Evolutionary conservation across 805 yeast genomes (phyloP), one percentile per base, ranked within the genome.

Genomic region (Helenozyma rhizophorensis): DNA sequence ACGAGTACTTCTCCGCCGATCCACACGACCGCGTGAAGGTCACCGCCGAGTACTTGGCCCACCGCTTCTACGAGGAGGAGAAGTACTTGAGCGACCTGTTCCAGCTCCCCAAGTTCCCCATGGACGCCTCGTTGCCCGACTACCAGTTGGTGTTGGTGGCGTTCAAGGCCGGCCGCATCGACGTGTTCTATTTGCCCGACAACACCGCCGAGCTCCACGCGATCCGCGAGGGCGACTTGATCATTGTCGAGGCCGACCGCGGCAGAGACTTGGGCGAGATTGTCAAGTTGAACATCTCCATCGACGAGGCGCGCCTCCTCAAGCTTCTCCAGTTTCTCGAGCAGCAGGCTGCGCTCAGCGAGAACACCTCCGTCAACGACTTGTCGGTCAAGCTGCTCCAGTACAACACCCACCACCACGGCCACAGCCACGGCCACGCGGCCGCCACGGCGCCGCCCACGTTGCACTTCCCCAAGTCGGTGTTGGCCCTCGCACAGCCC

Each of bases 201-300:
- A 42, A 42, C 25, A 31, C 32, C 9, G 52, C 56, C 14, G 51
- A 43, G 24, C 33, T 50, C 19, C 46, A 56, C 17, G 48, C 43
- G 21, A 55, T 78, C 26, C 59, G 63, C 30, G 56, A 65, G 4
- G 83, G 83, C 14, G 88, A 82, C 50, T 66, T 82, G 48, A 90
- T 85, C 11, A 75, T 83, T 49, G 94, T 83, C 12, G 90, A 84
- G 50, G 94, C 93, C 1, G 94, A 84, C 50, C 65, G 94, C 21
- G 94, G 94, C 23, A 61, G 76, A 23, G 94, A 84, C 56, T 66
- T 84, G 39, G 94, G 94, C 23, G 72, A 72, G 49, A 72, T 84
- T 27, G 72, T 74, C 23, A 68, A 71, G 37, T 59, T 78, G 47
- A 70, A 76, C 45, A 71, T 84, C 17, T 61, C 79, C 4, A 58